Percentiles rank a stretch among this genome's conserved stretches.
Evolutionary conservation across 164 flowering plant genomes (phyloP).

Genomic region (Akebia trifoliata): DNA sequence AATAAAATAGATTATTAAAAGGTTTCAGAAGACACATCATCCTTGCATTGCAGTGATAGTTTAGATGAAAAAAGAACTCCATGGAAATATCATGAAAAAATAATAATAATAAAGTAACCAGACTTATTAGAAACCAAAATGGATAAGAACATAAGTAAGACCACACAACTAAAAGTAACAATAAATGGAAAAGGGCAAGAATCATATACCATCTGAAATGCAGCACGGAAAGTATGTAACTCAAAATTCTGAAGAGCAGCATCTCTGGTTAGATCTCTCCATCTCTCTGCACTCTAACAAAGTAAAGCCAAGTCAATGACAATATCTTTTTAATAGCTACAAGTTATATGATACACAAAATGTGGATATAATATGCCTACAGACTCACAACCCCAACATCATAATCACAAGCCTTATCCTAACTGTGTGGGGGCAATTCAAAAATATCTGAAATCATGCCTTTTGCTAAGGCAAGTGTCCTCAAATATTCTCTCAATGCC

Average conservation of each 20-base stretch:
- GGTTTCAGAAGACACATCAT: not conserved
- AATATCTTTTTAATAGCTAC: not conserved
- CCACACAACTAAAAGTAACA: not conserved
- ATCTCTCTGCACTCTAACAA: constrained; percentile 89
- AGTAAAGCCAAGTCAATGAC: not conserved
- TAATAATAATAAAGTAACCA: too few species aligned
- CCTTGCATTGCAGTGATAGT: too few species aligned
- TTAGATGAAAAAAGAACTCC: not conserved
- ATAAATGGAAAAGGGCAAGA: not conserved
- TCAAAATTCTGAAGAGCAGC: constrained; percentile 75
- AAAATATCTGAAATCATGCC: too few species aligned
- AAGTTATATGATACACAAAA: not conserved
- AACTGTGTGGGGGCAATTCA: too few species aligned
- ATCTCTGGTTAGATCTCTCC: constrained; percentile 51
- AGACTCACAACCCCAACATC: not conserved
- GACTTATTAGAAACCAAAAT: too few species aligned
- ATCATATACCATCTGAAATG: constrained; percentile 67
- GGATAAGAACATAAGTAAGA: not conserved
- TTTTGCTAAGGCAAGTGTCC: too few species aligned
- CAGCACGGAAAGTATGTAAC: constrained; percentile 87
- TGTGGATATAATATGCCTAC: too few species aligned
- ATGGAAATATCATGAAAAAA: not conserved
- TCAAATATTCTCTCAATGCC: too few species aligned
- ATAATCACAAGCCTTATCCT: too few species aligned
- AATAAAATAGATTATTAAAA: not conserved